These are phyloP conservation scores for Melocanna baccifera DNA, from an alignment of 176 grass and related monocot species.

Conservation along the genomic window DNA sequence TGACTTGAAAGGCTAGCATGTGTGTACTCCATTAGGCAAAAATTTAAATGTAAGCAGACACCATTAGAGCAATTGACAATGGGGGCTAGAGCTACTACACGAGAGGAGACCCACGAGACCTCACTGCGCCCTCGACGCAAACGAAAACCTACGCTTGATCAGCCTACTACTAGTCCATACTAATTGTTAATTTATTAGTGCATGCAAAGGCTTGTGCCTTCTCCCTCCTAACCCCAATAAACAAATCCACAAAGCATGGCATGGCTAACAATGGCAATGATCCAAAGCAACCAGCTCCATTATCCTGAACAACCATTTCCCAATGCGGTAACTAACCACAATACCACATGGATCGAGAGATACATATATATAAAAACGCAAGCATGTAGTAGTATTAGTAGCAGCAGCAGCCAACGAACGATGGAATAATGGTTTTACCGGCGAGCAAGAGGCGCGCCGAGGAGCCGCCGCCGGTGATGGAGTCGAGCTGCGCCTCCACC, in stretches of 20 bases:
- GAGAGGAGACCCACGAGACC: conserved; percentile 43
- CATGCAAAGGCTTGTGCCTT: conserved; percentile 13
- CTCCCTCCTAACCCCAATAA: not conserved
- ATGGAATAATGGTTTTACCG: conserved; percentile 15
- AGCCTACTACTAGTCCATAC: not conserved
- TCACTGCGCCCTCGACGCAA: conserved; percentile 47
- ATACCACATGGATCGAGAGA: conserved; percentile 7
- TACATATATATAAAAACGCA: not conserved
- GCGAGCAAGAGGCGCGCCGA: conserved; percentile 42
- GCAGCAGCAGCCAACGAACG: not conserved
- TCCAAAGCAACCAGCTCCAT: conserved; percentile 32
- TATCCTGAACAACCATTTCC: conserved; percentile 27
- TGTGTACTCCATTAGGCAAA: conserved; percentile 19
- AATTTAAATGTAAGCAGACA: not conserved
- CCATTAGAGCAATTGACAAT: not conserved
- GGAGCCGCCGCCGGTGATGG: conserved; percentile 47
- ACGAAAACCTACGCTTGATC: conserved; percentile 7
- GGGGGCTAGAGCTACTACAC: not conserved
- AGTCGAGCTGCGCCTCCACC: conserved; percentile 72
- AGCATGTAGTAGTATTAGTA: not conserved
- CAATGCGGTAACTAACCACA: conserved; percentile 45
- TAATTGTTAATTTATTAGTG: conserved; percentile 30
- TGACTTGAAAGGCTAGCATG: conserved; percentile 16
- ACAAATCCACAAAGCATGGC: not conserved
- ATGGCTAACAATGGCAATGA: conserved; percentile 37